phyloP scores from a whole-genome alignment of 192 early-diverging fungal genomes.

The Backusella tarrabulga region DNA sequence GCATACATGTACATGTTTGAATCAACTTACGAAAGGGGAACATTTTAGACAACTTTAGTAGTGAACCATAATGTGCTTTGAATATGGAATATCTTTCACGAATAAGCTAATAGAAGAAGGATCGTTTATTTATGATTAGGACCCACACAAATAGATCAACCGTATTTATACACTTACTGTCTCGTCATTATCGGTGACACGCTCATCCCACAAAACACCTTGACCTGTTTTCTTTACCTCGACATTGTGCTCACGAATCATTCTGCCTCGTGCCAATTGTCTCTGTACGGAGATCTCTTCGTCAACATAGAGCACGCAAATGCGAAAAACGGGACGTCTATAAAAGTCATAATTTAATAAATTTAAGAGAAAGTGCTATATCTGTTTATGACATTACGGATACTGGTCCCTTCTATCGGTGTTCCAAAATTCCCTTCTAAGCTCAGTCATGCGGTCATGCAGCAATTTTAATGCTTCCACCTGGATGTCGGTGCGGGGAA shows the following conservation, averaged over 20 bases:
- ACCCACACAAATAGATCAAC: too few species aligned
- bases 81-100: constrained; percentile 56
- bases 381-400: constrained; percentile 26
- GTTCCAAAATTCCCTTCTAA: constrained; percentile 48
- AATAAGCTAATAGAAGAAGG: constrained; percentile 35
- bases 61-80: constrained; percentile 55
- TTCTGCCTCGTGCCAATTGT: constrained; percentile 46
- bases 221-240: constrained; percentile 49
- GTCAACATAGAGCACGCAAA: constrained; percentile 56
- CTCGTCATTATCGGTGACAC: constrained; percentile 57
- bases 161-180: constrained; percentile 28
- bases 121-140: too few species aligned
- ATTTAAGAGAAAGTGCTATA: not conserved
- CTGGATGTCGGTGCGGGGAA: constrained; percentile 57
- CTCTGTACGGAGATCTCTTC: constrained; percentile 54
- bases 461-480: constrained; percentile 54
- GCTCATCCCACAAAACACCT: constrained; percentile 52
- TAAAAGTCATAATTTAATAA: not conserved
- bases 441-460: constrained; percentile 55
- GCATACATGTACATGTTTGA: not conserved
- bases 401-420: constrained; percentile 49
- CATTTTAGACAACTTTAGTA: constrained; percentile 52
- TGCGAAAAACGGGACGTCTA: constrained; percentile 55
- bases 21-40: constrained; percentile 57
- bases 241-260: constrained; percentile 51